Conservation (phyloP, 768 basidiomycete genomes). For the Lyophyllum shimeji region DNA sequence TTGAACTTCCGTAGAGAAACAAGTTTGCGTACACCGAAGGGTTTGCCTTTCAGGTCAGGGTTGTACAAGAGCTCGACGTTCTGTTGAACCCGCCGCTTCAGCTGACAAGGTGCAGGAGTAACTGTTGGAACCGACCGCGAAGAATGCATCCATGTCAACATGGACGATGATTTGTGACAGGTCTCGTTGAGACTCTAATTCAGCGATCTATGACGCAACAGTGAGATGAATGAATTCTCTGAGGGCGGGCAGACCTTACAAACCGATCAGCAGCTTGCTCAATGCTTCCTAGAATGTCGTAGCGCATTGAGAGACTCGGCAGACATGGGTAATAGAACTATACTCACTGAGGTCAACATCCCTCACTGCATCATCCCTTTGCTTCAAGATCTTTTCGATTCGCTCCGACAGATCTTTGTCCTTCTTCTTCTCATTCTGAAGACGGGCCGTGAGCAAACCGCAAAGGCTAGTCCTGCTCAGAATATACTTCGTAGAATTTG, state of each 20-base stretch:
- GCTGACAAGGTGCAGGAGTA: not conserved
- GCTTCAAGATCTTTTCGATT: slow-evolving; percentile 68
- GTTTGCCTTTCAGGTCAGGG: slow-evolving; percentile 63
- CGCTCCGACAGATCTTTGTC: slow-evolving; percentile 81
- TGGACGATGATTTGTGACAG: slow-evolving; percentile 86
- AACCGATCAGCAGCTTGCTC: slow-evolving; percentile 69
- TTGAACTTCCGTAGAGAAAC: slow-evolving; percentile 11
- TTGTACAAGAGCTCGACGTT: slow-evolving; percentile 73
- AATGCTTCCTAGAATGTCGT: slow-evolving; percentile 42
- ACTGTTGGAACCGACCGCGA: slow-evolving; percentile 40
- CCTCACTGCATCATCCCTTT: slow-evolving; percentile 55
- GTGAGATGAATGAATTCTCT: not conserved
- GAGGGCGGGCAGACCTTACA: slow-evolving; percentile 39
- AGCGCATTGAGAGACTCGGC: not conserved
- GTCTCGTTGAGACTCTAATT: slow-evolving; percentile 76
- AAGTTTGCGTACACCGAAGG: slow-evolving; percentile 59
- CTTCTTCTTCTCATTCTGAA: slow-evolving; percentile 84
- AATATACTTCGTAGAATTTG: slow-evolving; percentile 80
- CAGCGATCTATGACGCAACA: slow-evolving; percentile 46
- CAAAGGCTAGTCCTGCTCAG: not conserved
- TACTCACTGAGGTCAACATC: slow-evolving; percentile 57
- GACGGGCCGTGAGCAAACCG: not conserved
- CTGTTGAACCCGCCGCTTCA: slow-evolving; percentile 19
- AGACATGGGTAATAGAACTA: slow-evolving; percentile 8
- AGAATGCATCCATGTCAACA: slow-evolving; percentile 96